Percentiles rank a stretch among this genome's conserved stretches.
Conservation (phyloP, 2,329 filamentous ascomycete species). For the Epicoccum sorghinum region DNA sequence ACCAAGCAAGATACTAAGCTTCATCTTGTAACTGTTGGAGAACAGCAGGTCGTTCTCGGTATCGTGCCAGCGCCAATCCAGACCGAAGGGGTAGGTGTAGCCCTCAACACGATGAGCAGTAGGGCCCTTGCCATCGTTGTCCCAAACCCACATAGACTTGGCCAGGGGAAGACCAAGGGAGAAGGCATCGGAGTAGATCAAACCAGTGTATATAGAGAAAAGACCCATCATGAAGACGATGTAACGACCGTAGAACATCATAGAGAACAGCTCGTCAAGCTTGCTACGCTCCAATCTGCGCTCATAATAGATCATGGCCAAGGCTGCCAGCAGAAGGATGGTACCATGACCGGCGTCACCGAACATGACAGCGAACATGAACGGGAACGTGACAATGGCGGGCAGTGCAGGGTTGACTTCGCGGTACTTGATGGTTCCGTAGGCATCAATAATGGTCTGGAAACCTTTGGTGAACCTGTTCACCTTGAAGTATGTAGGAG, state of each 20-base stretch:
- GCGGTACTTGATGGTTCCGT: conserved; percentile 95
- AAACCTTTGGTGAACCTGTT: conserved; percentile 99
- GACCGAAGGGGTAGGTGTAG: conserved; percentile 92
- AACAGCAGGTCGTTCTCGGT: conserved; percentile 95
- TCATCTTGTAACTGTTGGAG: conserved; percentile 99
- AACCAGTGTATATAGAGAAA: conserved; percentile 95
- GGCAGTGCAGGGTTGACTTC: conserved; percentile 96
- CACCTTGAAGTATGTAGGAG: conserved; percentile 95
- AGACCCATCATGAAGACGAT: conserved; percentile 98
- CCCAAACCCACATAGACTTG: conserved; percentile 88
- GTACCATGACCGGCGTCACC: conserved; percentile 94
- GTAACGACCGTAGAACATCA: conserved; percentile 99
- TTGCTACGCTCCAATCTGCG: conserved; percentile 82
- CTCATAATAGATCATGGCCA: conserved; percentile 97
- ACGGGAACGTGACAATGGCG: conserved; percentile 98
- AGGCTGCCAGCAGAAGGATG: conserved; percentile 83
- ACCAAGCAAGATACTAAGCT: conserved; percentile 95
- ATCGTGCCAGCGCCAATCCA: conserved; percentile 97
- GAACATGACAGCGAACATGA: conserved; percentile 99
- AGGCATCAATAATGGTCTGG: conserved; percentile 98
- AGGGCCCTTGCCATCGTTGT: conserved; percentile 68
- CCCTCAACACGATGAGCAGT: conserved; percentile 67
- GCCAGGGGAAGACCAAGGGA: conserved; percentile 92
- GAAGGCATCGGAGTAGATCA: conserved; percentile 98
- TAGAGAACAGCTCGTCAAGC: conserved; percentile 94